Evolutionary conservation across 257 asterid genomes (phyloP), one percentile per base, ranked within the genome.

Genomic region (Nicotiana undulata): DNA sequence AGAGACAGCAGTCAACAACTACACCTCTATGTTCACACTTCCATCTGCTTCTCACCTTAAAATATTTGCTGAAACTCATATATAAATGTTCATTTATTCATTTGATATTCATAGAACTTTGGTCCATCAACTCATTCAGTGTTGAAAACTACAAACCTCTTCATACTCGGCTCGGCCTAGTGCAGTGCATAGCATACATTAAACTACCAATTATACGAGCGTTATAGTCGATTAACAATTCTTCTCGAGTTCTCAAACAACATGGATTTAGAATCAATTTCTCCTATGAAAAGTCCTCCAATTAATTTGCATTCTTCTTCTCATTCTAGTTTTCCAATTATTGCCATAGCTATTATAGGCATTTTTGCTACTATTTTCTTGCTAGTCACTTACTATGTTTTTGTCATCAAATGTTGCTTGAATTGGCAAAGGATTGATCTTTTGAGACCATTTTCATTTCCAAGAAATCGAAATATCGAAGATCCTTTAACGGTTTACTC

Each of bases 331-430:
- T 94, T 92, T 63, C 98, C 98, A 0, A 94, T 94, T 55, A 88
- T 90, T 53, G 97, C 92, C 16, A 89, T 93, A 3, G 97, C 97
- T 67, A 86, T 94, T 5, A 90, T 94, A 18, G 97, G 98, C 20
- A 94, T 94, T 16, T 3, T 91, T 0, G 93, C 98, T 84, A 93
- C 93, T 8, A 95, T 87, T 1, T 84, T 94, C 88, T 84, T 94
- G 82, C 93, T 94, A 4, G 92, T 94, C 18, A 81, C 93, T 85
- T 94, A 91, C 94, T 94, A 94, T 88, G 74, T 94, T 3, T 92
- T 94, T 74, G 95, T 89, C 40, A 94, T 91, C 91, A 94, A 93
- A 80, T 93, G 98, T 77, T 93, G 98, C 89, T 67, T 92, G 20
- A 91, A 75, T 84, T 91, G 97, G 97, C 93, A 91, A 85, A 66